Percentiles rank a stretch among this genome's conserved stretches.
These are phyloP conservation scores for Neurospora intermedia DNA, from an alignment of 495 filamentous ascomycete genomes.

Conservation along the genomic window DNA sequence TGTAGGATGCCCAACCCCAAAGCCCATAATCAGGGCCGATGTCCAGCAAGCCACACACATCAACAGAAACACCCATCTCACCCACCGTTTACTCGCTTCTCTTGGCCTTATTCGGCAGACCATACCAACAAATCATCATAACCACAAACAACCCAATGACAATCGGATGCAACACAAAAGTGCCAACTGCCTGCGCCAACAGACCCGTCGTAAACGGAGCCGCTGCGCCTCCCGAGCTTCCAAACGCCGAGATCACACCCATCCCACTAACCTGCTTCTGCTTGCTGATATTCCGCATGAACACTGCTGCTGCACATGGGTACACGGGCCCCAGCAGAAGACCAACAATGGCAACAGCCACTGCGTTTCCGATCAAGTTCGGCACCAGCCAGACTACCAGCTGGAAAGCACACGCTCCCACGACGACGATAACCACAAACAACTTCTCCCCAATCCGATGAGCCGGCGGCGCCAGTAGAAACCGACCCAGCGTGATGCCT, in stretches of 20 bases:
- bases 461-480: conserved; percentile 53
- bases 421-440: conserved; percentile 50
- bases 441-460: conserved; percentile 55
- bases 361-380: conserved; percentile 57
- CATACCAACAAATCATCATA: conserved; percentile 60
- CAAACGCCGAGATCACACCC: conserved; percentile 60
- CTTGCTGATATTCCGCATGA: conserved; percentile 49
- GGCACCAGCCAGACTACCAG: conserved; percentile 67
- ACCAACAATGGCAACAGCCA: conserved; percentile 62
- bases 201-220: conserved; percentile 67
- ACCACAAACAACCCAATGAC: conserved; percentile 53
- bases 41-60: background rate
- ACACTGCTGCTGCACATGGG: conserved; percentile 58
- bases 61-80: background rate
- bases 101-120: conserved; percentile 44
- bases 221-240: conserved; percentile 62
- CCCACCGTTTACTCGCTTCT: conserved; percentile 32
- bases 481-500: conserved; percentile 65
- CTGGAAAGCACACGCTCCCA: conserved; percentile 53
- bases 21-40: too few species aligned
- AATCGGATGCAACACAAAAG: conserved; percentile 66
- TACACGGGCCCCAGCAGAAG: conserved; percentile 69
- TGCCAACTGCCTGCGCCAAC: conserved; percentile 56
- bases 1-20: too few species aligned
- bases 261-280: conserved; percentile 56